These are phyloP conservation scores for Fusarium sp. DNA, from an alignment of 2,329 filamentous ascomycete genomes.

Conservation along the genomic window DNA sequence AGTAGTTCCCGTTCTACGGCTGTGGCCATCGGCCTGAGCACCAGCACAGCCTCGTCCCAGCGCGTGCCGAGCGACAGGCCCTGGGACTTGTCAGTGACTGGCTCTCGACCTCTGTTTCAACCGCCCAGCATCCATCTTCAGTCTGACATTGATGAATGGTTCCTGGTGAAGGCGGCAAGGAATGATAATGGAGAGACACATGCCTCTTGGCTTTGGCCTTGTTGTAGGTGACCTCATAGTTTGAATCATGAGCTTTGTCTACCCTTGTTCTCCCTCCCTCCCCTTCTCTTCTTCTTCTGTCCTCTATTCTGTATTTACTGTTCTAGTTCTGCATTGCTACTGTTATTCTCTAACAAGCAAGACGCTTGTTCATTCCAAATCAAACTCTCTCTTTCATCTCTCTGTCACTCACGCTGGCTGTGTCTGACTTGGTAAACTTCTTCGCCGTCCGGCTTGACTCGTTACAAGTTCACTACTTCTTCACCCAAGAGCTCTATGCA, in stretches of 20 bases:
- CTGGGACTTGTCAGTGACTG: slow-evolving; percentile 28
- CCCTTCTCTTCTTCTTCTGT: slow-evolving; percentile 2
- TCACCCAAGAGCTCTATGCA: slow-evolving; percentile 2
- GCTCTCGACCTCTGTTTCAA: slow-evolving; percentile 24
- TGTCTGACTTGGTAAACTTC: slow-evolving; percentile 22
- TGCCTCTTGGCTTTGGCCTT: slow-evolving; percentile 5
- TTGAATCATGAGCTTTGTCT: slow-evolving; percentile 17
- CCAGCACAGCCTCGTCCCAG: slow-evolving; percentile 5
- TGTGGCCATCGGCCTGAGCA: too few species aligned
- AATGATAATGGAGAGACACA: slow-evolving; percentile 10
- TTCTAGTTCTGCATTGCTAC: slow-evolving; percentile 14
- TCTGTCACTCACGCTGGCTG: slow-evolving; percentile 33
- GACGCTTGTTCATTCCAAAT: slow-evolving; percentile 24
- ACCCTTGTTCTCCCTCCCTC: slow-evolving; percentile 8
- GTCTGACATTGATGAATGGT: slow-evolving; percentile 28
- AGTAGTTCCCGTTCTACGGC: slow-evolving; percentile 4
- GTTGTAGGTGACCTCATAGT: slow-evolving; percentile 29
- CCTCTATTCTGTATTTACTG: slow-evolving; percentile 19
- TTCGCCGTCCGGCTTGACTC: slow-evolving; percentile 1
- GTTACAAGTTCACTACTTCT: slow-evolving; percentile 8
- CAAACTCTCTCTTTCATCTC: background rate
- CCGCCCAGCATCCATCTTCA: slow-evolving; percentile 19
- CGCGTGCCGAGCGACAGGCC: slow-evolving; percentile 33
- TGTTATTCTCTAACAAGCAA: slow-evolving; percentile 29
- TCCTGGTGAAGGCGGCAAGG: slow-evolving; percentile 23